Conservation (phyloP, 345 rosid species). For the Populus simonii region DNA sequence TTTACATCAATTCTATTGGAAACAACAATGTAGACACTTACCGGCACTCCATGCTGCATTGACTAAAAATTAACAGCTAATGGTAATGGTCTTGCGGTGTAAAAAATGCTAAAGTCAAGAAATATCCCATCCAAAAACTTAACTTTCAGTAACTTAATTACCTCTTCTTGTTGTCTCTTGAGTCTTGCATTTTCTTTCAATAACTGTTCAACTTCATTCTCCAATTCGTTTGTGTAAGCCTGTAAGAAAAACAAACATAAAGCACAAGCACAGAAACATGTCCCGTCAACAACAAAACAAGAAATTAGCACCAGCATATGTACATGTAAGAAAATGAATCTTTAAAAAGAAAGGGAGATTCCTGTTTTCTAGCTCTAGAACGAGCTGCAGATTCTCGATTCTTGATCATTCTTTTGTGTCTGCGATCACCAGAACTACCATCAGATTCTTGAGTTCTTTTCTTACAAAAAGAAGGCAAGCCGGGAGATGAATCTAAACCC, state of each 20-base stretch:
- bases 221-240: slow-evolving; percentile 72
- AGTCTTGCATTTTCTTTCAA: slow-evolving; percentile 66
- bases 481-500: slow-evolving; percentile 32
- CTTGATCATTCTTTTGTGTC: slow-evolving; percentile 69
- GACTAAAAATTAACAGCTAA: too few species aligned
- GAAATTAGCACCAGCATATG: background rate
- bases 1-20: background rate
- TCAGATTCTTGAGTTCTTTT: slow-evolving; percentile 48
- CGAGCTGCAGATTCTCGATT: slow-evolving; percentile 89
- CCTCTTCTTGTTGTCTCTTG: slow-evolving; percentile 59
- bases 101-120: too few species aligned
- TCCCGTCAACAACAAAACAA: slow-evolving; percentile 5
- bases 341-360: slow-evolving; percentile 17
- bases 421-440: slow-evolving; percentile 39
- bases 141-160: slow-evolving; percentile 13
- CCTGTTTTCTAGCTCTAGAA: slow-evolving; percentile 85
- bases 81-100: too few species aligned
- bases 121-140: background rate
- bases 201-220: slow-evolving; percentile 50
- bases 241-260: slow-evolving; percentile 21
- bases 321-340: background rate
- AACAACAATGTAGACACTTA: too few species aligned
- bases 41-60: too few species aligned
- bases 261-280: background rate
- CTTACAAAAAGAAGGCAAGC: slow-evolving; percentile 35